Evolutionary conservation across 2,329 filamentous ascomycete genomes (phyloP).

Genomic region (Beauveria caledonica): DNA sequence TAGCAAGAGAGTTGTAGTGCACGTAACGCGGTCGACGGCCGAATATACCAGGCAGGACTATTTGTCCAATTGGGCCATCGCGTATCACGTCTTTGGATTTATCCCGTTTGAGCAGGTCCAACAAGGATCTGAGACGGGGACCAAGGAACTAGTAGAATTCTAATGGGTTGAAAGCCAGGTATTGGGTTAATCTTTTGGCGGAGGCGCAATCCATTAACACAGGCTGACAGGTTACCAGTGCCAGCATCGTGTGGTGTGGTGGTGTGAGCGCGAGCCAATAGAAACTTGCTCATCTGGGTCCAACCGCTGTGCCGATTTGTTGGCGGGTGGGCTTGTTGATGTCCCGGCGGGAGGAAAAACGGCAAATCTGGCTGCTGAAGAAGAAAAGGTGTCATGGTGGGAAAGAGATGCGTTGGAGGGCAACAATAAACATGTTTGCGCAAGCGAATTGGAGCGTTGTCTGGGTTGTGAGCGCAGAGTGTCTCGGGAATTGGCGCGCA

Average conservation of each 20-base stretch:
- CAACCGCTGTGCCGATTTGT: conserved; percentile 8
- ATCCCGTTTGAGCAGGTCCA: background rate
- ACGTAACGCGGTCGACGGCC: background rate
- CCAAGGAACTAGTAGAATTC: background rate
- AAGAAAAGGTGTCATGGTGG: no score
- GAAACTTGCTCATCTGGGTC: conserved; percentile 31
- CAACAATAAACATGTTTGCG: background rate
- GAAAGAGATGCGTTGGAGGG: no score
- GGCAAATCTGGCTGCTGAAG: background rate
- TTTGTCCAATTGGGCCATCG: background rate
- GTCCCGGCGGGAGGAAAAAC: background rate
- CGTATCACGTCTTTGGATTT: background rate
- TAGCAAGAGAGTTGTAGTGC: background rate
- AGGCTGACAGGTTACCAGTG: no score
- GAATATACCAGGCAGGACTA: background rate
- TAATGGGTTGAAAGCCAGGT: no score
- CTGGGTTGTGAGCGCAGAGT: background rate
- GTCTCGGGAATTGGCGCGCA: background rate
- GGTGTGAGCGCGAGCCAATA: conserved; percentile 23
- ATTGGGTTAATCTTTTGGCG: no score
- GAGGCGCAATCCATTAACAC: no score
- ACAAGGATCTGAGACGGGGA: background rate
- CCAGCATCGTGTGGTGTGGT: background rate
- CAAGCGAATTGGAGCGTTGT: background rate
- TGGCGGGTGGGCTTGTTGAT: background rate